Evolutionary conservation across 805 yeast species (phyloP), one percentile per base, ranked within the genome.

Genomic region (Spathaspora hagerdaliae): DNA sequence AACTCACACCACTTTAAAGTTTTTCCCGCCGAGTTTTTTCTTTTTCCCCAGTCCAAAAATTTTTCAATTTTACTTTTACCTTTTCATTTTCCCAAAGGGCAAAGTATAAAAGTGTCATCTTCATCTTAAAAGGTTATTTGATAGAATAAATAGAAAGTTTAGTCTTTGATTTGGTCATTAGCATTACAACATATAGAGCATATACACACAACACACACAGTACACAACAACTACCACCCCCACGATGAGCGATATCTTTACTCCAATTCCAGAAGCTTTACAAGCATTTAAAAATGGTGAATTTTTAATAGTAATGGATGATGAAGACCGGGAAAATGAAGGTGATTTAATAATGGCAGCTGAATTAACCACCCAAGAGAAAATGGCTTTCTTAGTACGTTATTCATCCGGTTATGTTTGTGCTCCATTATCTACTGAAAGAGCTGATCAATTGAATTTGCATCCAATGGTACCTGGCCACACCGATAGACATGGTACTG

Each of bases 261-360:
- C 57, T 7, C 59, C 82, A 13, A 81, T 87, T 39, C 77, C 82
- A 43, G 87, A 84, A 47, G 94, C 95, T 29, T 60, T 87, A 24
- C 82, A 81, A 56, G 90, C 87, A 1, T 83, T 76, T 64, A 77
- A 78, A 51, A 77, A 78, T 46, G 95, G 95, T 29, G 87, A 89
- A 63, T 90, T 92, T 58, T 74, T 94, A 40, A 79, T 94, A 39
- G 99, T 94, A n/a, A 86, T 94, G 87, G 99, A 94, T 64, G 97
- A 94, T 61, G 97, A 89, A 64, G 78, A 78, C 60, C 82, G 99
- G 56, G 99, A 94, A 65, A 94, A 94, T 64, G 99, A 94, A 69
- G 99, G 99, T 43, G 99, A 94, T 62, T 74, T 94, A 59, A 89
- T 94, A 55, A 83, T 87, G 41, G 95, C 98, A n/a, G 99, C 97